A percentile compares a stretch with the other conserved stretches of the same genome.
Evolutionary conservation across 805 yeast genomes (phyloP).

Genomic region (Candida palmyrensis): DNA sequence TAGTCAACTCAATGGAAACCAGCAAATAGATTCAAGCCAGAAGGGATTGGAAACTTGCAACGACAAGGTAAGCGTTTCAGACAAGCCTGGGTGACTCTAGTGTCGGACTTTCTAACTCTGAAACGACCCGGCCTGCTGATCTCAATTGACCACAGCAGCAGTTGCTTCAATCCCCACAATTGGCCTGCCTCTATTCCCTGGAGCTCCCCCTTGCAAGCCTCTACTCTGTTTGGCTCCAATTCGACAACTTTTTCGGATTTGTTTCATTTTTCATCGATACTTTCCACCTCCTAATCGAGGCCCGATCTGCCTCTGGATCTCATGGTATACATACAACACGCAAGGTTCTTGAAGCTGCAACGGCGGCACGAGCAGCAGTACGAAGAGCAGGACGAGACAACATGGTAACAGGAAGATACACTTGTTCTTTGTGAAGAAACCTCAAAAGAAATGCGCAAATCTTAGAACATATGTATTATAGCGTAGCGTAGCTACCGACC

Average conservation of each 20-base stretch:
- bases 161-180: background rate
- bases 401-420: slow-evolving; percentile 34
- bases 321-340: slow-evolving; percentile 27
- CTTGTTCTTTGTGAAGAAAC: slow-evolving; percentile 5
- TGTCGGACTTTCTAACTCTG: too few relatives aligned
- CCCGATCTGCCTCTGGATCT: too few relatives aligned
- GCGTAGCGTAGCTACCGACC: slow-evolving; percentile 6
- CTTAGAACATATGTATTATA: slow-evolving; percentile 1
- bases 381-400: slow-evolving; percentile 85
- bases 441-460: slow-evolving; percentile 3
- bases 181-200: background rate
- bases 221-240: background rate
- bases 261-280: background rate
- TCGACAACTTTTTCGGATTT: background rate
- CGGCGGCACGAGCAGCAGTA: slow-evolving; percentile 78
- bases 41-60: too few relatives aligned
- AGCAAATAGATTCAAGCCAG: too few relatives aligned
- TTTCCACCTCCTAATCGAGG: slow-evolving; percentile 1
- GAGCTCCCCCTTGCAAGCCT: too few relatives aligned
- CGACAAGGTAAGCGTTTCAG: too few relatives aligned
- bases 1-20: too few relatives aligned
- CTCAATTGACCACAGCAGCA: background rate
- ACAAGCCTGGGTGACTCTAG: too few relatives aligned
- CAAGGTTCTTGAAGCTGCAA: slow-evolving; percentile 33
- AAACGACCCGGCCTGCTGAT: too few relatives aligned